Percentiles rank a stretch among this genome's conserved stretches.
Conservation (phyloP, 306 rosid genomes). For the Vigna hirtella region DNA sequence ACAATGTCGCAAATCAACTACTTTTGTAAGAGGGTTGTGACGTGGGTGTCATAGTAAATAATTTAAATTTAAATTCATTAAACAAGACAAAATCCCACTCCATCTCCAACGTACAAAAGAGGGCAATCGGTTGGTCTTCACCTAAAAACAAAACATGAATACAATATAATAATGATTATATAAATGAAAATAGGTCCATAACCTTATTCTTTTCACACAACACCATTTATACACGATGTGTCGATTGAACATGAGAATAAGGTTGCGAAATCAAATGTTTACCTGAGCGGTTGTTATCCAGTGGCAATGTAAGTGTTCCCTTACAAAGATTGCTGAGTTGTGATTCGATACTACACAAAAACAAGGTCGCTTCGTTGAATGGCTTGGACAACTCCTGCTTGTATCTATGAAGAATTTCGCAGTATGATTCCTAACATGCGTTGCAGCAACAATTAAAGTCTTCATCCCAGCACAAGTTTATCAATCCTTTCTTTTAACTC, state of each 20-base stretch:
- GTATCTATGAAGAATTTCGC: conserved; percentile 65
- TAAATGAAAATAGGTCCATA: neutral
- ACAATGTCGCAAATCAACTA: neutral
- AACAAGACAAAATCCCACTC: neutral
- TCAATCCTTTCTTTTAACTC: too few relatives aligned
- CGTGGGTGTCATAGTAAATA: conserved; percentile 16
- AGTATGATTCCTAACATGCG: conserved; percentile 67
- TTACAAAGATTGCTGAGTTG: conserved; percentile 75
- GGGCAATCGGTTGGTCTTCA: conserved; percentile 28
- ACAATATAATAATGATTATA: neutral
- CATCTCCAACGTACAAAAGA: conserved; percentile 21
- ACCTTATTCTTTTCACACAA: neutral
- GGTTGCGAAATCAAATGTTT: neutral
- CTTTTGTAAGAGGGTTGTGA: neutral
- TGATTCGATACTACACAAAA: conserved; percentile 64
- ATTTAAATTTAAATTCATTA: neutral
- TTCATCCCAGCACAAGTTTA: neutral
- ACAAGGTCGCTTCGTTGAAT: conserved; percentile 72
- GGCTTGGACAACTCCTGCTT: conserved; percentile 76
- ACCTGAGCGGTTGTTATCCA: conserved; percentile 56
- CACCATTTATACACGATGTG: neutral
- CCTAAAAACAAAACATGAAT: conserved; percentile 11
- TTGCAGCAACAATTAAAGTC: conserved; percentile 12
- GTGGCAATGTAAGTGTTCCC: conserved; percentile 54
- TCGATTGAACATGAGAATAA: neutral